These are phyloP conservation scores for Amanita fuliginea DNA, from an alignment of 768 basidiomycete species.

Conservation along the genomic window DNA sequence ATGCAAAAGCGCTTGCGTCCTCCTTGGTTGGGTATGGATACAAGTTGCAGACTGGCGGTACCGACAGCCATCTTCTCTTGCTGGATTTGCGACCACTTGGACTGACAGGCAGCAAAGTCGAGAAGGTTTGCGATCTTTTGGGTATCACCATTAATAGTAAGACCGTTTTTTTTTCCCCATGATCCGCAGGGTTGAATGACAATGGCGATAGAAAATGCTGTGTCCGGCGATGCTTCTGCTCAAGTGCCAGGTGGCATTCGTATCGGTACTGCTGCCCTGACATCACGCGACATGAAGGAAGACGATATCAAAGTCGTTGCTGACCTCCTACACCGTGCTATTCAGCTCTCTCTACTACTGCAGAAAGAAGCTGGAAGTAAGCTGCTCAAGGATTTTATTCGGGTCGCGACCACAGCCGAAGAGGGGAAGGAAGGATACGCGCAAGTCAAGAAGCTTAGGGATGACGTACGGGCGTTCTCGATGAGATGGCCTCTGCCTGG, in stretches of 20 bases:
- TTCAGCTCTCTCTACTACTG: constrained; percentile 79
- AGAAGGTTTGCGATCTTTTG: constrained; percentile 95
- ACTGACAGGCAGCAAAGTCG: constrained; percentile 95
- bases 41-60: constrained; percentile 93
- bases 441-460: constrained; percentile 61
- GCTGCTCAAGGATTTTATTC: constrained; percentile 92
- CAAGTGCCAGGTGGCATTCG: constrained; percentile 96
- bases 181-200: background rate
- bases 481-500: constrained; percentile 90
- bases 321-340: constrained; percentile 85
- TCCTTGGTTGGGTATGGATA: constrained; percentile 73
- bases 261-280: constrained; percentile 88
- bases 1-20: constrained; percentile 68
- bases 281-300: constrained; percentile 89
- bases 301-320: constrained; percentile 81
- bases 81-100: constrained; percentile 96
- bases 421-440: constrained; percentile 64
- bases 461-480: constrained; percentile 78
- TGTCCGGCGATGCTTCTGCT: constrained; percentile 92
- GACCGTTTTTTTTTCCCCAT: constrained; percentile 14
- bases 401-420: constrained; percentile 56
- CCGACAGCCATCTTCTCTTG: constrained; percentile 95
- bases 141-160: constrained; percentile 94
- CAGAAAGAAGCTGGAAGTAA: constrained; percentile 95
- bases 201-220: constrained; percentile 78